Conservation (phyloP, 176 grass and related monocot species). For the Chrysopogon serrulatus region DNA sequence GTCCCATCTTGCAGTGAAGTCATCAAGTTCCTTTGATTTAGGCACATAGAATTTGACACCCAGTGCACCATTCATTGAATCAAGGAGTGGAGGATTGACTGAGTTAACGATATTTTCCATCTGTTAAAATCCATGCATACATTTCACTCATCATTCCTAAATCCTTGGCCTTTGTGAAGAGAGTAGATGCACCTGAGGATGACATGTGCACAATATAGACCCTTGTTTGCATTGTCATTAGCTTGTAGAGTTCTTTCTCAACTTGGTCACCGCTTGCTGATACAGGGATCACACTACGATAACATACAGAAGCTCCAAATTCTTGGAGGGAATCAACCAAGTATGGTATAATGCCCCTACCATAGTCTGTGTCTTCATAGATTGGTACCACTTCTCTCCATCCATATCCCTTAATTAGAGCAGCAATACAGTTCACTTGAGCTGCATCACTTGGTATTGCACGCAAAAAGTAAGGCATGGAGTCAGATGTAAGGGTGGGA, state of each 20-base stretch:
- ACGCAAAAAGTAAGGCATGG: conserved; percentile 40
- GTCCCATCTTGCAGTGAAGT: conserved; percentile 47
- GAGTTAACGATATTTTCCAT: conserved; percentile 32
- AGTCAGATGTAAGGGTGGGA: conserved; percentile 20
- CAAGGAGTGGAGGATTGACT: conserved; percentile 6
- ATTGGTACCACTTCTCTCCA: conserved; percentile 52
- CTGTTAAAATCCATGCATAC: conserved; percentile 62
- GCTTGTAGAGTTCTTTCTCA: conserved; percentile 17
- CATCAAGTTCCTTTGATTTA: background rate
- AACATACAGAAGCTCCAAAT: conserved; percentile 26
- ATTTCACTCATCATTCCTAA: conserved; percentile 42
- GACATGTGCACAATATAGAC: conserved; percentile 75
- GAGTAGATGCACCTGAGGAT: conserved; percentile 1
- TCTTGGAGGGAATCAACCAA: conserved; percentile 46
- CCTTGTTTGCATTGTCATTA: conserved; percentile 46
- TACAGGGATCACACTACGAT: conserved; percentile 24
- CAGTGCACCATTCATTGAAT: conserved; percentile 38
- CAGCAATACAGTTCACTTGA: conserved; percentile 38
- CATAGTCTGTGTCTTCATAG: conserved; percentile 58
- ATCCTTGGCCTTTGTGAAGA: conserved; percentile 44
- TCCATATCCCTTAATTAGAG: conserved; percentile 35
- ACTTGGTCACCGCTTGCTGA: conserved; percentile 21
- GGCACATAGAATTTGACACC: conserved; percentile 36
- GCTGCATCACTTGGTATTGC: conserved; percentile 32
- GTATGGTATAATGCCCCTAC: conserved; percentile 46